Evolutionary conservation across 352 stramenopile species (phyloP).

Genomic region (Phytophthora aleatoria): DNA sequence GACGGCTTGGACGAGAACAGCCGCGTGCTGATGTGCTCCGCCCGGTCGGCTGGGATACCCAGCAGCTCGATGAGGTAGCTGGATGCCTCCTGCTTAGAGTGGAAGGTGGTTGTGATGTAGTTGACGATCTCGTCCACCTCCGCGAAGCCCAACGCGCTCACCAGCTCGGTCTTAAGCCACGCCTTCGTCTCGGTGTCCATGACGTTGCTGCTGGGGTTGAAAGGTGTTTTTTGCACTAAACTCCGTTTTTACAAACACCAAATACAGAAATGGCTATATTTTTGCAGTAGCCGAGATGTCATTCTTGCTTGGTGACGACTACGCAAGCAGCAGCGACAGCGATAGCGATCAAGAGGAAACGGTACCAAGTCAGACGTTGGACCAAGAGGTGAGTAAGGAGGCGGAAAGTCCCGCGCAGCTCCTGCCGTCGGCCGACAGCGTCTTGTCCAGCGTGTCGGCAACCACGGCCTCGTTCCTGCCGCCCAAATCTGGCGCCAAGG

Average conservation of each 20-base stretch:
- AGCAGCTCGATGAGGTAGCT: conserved; percentile 74
- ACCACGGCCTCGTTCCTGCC: conserved; percentile 47
- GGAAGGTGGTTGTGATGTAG: conserved; percentile 58
- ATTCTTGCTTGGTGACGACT: conserved; percentile 55
- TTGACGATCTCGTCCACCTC: conserved; percentile 74
- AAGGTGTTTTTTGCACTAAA: conserved; percentile 1
- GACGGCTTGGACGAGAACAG: conserved; percentile 40
- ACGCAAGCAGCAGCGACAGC: conserved; percentile 40
- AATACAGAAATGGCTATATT: conserved; percentile 18
- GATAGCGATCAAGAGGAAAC: conserved; percentile 37
- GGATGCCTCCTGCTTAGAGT: conserved; percentile 48
- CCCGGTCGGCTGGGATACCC: conserved; percentile 50
- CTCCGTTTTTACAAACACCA: not conserved
- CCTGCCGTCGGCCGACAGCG: conserved; percentile 50
- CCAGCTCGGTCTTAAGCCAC: conserved; percentile 68
- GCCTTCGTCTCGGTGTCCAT: conserved; percentile 39
- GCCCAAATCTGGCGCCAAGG: conserved; percentile 23
- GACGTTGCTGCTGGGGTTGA: conserved; percentile 9
- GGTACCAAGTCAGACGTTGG: not conserved
- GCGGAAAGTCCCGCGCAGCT: not conserved
- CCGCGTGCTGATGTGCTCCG: conserved; percentile 50
- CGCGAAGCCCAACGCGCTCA: conserved; percentile 64
- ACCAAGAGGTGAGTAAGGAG: not conserved
- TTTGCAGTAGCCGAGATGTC: conserved; percentile 35
- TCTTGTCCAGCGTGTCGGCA: conserved; percentile 42